Evolutionary conservation across 805 yeast genomes (phyloP).

Genomic region (Yamadazyma paraphyllophila): DNA sequence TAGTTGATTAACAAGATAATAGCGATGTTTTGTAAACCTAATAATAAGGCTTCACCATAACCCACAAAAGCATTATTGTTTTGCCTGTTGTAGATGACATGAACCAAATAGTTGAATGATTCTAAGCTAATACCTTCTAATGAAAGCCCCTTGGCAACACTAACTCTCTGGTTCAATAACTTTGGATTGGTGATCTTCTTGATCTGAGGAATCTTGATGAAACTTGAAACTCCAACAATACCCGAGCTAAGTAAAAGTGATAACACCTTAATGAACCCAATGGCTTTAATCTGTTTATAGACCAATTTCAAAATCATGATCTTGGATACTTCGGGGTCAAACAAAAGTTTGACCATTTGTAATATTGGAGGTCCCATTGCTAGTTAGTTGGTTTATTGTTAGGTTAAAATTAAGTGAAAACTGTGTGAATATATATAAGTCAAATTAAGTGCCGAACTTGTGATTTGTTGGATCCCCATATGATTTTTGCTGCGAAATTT

Average conservation of each 20-base stretch:
- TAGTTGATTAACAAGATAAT: constrained; percentile 35
- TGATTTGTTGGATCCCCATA: constrained; percentile 5
- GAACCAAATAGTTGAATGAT: constrained; percentile 34
- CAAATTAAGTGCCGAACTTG: neutral
- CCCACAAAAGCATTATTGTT: constrained; percentile 32
- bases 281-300: constrained; percentile 29
- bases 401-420: no score
- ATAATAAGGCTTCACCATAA: constrained; percentile 40
- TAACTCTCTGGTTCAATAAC: constrained; percentile 21
- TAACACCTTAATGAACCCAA: constrained; percentile 34
- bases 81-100: constrained; percentile 38
- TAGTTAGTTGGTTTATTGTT: no score
- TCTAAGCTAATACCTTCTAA: constrained; percentile 36
- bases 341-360: constrained; percentile 29
- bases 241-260: constrained; percentile 31
- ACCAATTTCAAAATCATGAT: constrained; percentile 38
- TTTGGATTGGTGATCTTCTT: constrained; percentile 30
- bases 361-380: constrained; percentile 27
- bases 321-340: constrained; percentile 41
- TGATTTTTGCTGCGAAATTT: constrained; percentile 8
- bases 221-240: constrained; percentile 37
- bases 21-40: constrained; percentile 39
- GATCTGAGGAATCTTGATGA: constrained; percentile 42
- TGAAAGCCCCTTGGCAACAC: constrained; percentile 38
- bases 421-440: neutral